Base-by-base conservation (phyloP, 1,284 basidiomycete species). In the Rhodotorula sp. region DNA sequence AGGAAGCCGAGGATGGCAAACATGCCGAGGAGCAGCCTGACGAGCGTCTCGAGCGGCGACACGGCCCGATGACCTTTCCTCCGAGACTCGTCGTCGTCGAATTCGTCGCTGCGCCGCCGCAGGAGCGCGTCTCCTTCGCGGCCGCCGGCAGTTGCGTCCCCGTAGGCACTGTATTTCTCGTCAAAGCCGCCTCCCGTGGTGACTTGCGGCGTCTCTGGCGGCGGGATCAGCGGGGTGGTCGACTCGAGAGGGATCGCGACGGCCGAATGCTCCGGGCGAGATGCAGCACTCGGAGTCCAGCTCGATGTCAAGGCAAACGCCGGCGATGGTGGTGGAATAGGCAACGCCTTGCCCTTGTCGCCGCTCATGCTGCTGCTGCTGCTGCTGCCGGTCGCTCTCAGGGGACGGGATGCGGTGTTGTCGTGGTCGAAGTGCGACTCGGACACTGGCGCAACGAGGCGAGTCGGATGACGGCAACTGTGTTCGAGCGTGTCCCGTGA, bases 71-170 rank as follows among this genome's bases (percentile, higher is more conserved):
- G 60, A 29, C 64, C 57, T 44, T 59, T 42, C 56, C 51, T 45
- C 20, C n/a, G 29, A 42, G 37, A 42, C 33, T 18, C 24, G 20
- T 29, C 30, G 1, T 78, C 77, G 8, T 84, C 37, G n/a, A 22
- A 54, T 26, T 26, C 30, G 30, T 29, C 24, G 44, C 60, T 37
- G 85, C 77, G 78, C 76, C 10, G 78, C 86, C 49, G 84, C 83
- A 77, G 17, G 86, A 89, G 17, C 85, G 85, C 2, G 78, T 89
- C 26, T 87, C 88, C 2, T 73, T 89, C 14, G 77, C 89, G 46
- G 18, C 44, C 49, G 17, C 24, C 15, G 17, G 45, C 37, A 14
- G 14, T 42, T 10, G 8, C 62, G 12, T 37, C 30, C 7, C 64
- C 69, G 44, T 64, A 70, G 8, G 65, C 68, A 4, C 71, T 65